These are phyloP conservation scores for Hypoxylon sp. DNA, from an alignment of 2,329 filamentous ascomycete genomes.

Conservation along the genomic window DNA sequence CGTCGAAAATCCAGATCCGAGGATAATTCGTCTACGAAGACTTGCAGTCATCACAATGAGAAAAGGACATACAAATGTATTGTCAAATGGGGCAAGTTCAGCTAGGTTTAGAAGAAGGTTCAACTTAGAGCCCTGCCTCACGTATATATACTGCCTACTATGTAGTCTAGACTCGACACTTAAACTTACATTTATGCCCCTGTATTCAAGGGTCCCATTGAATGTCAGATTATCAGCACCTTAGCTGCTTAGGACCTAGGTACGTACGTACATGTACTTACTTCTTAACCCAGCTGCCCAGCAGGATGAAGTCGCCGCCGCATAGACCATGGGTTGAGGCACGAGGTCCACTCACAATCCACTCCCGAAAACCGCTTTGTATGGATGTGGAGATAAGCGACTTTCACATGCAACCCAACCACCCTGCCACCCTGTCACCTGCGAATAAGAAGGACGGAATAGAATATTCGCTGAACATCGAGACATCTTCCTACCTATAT, in stretches of 20 bases:
- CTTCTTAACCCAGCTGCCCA: too few relatives aligned
- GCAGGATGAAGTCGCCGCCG: slow-evolving; percentile 6
- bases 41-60: slow-evolving; percentile 1
- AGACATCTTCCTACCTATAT: too few relatives aligned
- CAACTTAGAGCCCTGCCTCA: slow-evolving; percentile 1
- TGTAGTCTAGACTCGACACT: slow-evolving; percentile 10
- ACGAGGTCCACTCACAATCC: slow-evolving; percentile 18
- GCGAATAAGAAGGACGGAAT: not conserved
- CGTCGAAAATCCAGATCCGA: slow-evolving; percentile 1
- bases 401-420: slow-evolving; percentile 34
- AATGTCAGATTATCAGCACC: not conserved
- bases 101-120: slow-evolving; percentile 12
- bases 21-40: not conserved
- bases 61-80: not conserved
- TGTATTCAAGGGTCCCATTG: not conserved
- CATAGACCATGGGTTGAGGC: slow-evolving; percentile 17
- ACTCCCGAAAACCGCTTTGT: slow-evolving; percentile 12
- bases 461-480: not conserved
- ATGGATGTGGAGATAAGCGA: slow-evolving; percentile 21
- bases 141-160: not conserved
- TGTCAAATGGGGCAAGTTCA: slow-evolving; percentile 5
- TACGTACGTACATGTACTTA: too few relatives aligned
- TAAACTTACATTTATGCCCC: not conserved
- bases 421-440: not conserved
- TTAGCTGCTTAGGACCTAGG: not conserved